These are phyloP conservation scores for Claviceps paspali DNA, from an alignment of 2,329 filamentous ascomycete genomes.

Conservation along the genomic window DNA sequence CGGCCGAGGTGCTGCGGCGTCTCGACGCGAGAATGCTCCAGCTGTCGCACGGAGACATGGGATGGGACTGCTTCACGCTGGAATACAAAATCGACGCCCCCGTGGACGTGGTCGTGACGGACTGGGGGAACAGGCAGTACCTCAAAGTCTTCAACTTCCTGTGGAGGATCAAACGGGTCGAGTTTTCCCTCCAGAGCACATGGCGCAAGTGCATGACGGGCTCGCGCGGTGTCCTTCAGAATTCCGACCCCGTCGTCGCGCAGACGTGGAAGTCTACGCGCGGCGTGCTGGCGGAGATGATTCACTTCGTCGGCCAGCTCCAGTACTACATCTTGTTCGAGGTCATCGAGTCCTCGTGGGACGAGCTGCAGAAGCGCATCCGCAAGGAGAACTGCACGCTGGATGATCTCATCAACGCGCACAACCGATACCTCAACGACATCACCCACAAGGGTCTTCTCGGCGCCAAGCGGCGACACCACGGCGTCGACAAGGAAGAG, in stretches of 20 bases:
- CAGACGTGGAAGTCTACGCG: conserved; percentile 82
- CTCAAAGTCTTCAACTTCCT: conserved; percentile 98
- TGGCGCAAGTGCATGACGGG: conserved; percentile 97
- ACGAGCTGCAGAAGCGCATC: conserved; percentile 69
- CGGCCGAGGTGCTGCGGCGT: conserved; percentile 74
- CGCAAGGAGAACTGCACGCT: conserved; percentile 76
- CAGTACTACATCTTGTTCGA: conserved; percentile 99
- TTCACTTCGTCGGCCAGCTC: conserved; percentile 91
- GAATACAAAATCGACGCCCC: conserved; percentile 98
- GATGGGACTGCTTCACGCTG: conserved; percentile 97
- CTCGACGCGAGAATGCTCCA: conserved; percentile 98
- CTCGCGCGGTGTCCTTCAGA: conserved; percentile 74
- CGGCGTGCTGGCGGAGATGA: conserved; percentile 89
- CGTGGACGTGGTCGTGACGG: conserved; percentile 91
- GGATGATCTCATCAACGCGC: conserved; percentile 86
- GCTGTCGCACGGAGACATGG: conserved; percentile 88
- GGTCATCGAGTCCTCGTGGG: conserved; percentile 94
- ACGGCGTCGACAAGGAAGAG: conserved; percentile 43
- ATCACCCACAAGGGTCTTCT: conserved; percentile 95
- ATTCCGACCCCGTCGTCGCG: conserved; percentile 50
- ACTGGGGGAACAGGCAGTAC: conserved; percentile 90
- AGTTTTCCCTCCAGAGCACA: conserved; percentile 78
- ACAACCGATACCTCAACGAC: conserved; percentile 76
- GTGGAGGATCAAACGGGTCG: conserved; percentile 94
- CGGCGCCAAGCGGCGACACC: conserved; percentile 42